Base-by-base conservation (phyloP, 2,329 filamentous ascomycete genomes). In the Aspergillus sp. region DNA sequence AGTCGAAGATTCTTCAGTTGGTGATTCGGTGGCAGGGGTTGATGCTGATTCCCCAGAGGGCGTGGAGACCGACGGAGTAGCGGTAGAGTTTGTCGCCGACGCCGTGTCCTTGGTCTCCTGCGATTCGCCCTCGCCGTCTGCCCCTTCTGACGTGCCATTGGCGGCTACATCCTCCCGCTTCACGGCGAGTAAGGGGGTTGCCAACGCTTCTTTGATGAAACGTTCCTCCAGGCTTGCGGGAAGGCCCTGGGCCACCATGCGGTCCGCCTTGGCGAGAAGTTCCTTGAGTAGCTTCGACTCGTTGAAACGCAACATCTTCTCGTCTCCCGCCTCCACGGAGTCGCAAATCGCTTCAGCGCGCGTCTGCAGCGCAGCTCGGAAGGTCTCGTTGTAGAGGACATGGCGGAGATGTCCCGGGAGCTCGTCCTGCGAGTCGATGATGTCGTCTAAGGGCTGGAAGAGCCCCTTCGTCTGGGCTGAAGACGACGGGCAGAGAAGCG, bases 191-290 rank as follows among this genome's bases (percentile, higher is more conserved):
- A 96, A 77, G 0, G 94, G 93, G 4, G 86, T 82, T 61, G 94
- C 88, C 4, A 99, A 77, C 2, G 82, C 82, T 64, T 87, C 87
- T 47, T 80, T 82, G 7, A 99, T 84, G 61, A 96, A 95, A 40
- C 84, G 87, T 44, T 94, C 88, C 67, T 97, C 93, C 79, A 99
- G 82, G 61, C 88, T 96, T 5, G 77, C 74, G 1, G 94, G 91
- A 9, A 97, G 74, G 0, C 85, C 84, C 1, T 73, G 76, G 4
- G 75, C 71, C n/a, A 80, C 78, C 79, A 95, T 88, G 4, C 78
- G 78, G 55, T 80, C 78, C 4, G 91, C 91, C 70, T 97, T 97
- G 16, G 71, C 65, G 5, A 92, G 57, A 1, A 97, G 65, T 50
- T 87, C 79, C 2, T 71, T 65, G 5, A 88, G 64, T 1, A 97